Evolutionary conservation across 257 asterid species (phyloP), one percentile per base, ranked within the genome.

Genomic region (Handroanthus guayacan): DNA sequence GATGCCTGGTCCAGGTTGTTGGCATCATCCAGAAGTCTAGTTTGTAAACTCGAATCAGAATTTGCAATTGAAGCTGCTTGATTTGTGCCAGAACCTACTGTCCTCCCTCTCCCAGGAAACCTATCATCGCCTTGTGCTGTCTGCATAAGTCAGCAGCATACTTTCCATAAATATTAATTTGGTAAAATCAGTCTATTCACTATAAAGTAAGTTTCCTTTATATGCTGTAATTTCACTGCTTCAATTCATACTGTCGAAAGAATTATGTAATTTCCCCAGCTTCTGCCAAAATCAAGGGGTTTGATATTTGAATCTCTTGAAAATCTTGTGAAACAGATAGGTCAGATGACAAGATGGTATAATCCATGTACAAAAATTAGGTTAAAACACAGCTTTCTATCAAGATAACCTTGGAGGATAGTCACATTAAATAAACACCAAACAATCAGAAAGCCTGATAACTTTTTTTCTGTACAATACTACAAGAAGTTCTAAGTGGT

Each of bases 31-130:
- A 93, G 84, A 71, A 93, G 98, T 79, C 97, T 87, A 71, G 89
- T 76, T 79, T 91, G 96, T 82, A 93, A 88, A 82, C 75, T 82
- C 72, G 96, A 84, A 83, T 90, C 89, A 36, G 95, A 83, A 84
- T 73, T 83, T 74, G 75, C 78, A 64, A 65, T 73, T 5, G 90
- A 62, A 54, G 84, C 80, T 71, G 86, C 81, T 81, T 74, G 89
- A 75, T 78, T 86, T 81, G 76, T 44, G 25, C 48, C 73, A 67
- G 97, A 74, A 84, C 85, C 81, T 48, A 93, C 87, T 13, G 96
- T 63, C 82, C 98, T 90, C 60, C 89, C 98, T 65, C 86, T 82
- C 79, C 98, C 98, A 36, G 97, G 98, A 86, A 91, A 93, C 81
- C 97, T 86, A 77, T 76, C 82, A 68, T 62, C 72, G n/a, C 78